phyloP scores from a whole-genome alignment of 805 yeast species.

The Candida qinlingensis region DNA sequence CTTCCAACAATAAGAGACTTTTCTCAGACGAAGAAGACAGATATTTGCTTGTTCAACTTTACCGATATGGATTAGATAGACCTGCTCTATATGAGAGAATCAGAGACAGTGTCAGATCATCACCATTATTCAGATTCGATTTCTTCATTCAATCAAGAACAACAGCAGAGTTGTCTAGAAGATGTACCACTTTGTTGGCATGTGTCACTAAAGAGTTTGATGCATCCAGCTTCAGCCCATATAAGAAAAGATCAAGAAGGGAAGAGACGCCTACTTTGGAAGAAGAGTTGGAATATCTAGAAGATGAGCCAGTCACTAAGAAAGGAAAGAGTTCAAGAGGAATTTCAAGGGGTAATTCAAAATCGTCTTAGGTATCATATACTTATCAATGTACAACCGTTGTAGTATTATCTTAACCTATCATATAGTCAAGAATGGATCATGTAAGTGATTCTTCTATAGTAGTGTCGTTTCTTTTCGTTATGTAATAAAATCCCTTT shows the following conservation, averaged over 20 bases:
- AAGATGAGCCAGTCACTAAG: conserved; percentile 1
- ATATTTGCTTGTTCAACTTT: conserved; percentile 73
- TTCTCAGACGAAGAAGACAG: conserved; percentile 90
- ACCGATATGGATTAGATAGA: conserved; percentile 74
- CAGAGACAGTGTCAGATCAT: conserved; percentile 64
- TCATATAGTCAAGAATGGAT: too few relatives aligned
- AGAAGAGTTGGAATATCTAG: conserved; percentile 5
- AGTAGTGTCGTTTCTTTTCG: too few relatives aligned
- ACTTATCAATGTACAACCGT: too few relatives aligned
- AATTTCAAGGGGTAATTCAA: too few relatives aligned
- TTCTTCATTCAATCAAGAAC: conserved; percentile 81
- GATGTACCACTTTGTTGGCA: conserved; percentile 74
- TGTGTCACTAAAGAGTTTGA: conserved; percentile 71
- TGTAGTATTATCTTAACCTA: too few relatives aligned
- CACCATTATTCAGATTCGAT: conserved; percentile 80
- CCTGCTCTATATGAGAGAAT: conserved; percentile 76
- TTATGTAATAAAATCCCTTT: too few relatives aligned
- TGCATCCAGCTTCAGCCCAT: conserved; percentile 19
- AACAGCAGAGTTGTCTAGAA: conserved; percentile 69
- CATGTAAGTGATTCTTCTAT: too few relatives aligned
- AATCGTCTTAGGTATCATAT: too few relatives aligned
- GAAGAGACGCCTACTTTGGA: background rate
- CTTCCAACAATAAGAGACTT: conserved; percentile 56
- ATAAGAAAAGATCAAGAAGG: conserved; percentile 5
- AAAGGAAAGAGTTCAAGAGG: background rate